Conservation (phyloP, 108 stramenopile species). For the Phaeodactylum tricornutum region DNA sequence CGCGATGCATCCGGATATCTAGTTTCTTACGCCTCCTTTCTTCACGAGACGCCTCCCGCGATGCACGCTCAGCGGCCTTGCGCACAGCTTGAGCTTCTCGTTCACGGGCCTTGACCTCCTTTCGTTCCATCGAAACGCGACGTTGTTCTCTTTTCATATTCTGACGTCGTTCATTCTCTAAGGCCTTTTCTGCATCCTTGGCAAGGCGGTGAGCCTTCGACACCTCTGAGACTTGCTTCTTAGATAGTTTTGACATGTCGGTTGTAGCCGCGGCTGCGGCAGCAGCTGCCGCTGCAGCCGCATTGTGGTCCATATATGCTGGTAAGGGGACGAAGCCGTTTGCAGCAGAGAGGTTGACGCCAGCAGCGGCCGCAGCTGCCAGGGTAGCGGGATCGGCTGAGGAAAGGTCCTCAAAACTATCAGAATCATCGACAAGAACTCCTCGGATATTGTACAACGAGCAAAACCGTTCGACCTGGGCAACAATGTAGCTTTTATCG, state of each 20-base stretch:
- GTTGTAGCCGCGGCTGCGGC: constrained; percentile 4
- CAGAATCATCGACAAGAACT: constrained; percentile 10
- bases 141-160: constrained; percentile 30
- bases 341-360: constrained; percentile 3
- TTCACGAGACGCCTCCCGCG: constrained; percentile 43
- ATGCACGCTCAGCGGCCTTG: constrained; percentile 45
- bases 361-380: constrained; percentile 23
- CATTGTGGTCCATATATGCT: constrained; percentile 12
- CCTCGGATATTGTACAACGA: constrained; percentile 55
- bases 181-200: constrained; percentile 39
- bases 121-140: constrained; percentile 37
- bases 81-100: constrained; percentile 36
- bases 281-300: constrained; percentile 25
- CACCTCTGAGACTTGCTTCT: constrained; percentile 23
- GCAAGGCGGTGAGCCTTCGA: constrained; percentile 35
- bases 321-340: neutral
- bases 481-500: constrained; percentile 63
- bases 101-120: constrained; percentile 37
- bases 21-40: constrained; percentile 48
- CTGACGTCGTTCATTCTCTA: constrained; percentile 34
- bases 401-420: neutral
- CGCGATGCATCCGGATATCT: constrained; percentile 45
- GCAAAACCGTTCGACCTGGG: constrained; percentile 65
- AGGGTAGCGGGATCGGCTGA: neutral
- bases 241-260: constrained; percentile 7